phyloP scores from a whole-genome alignment of 2,329 filamentous ascomycete species.

The Alternaria longipes region DNA sequence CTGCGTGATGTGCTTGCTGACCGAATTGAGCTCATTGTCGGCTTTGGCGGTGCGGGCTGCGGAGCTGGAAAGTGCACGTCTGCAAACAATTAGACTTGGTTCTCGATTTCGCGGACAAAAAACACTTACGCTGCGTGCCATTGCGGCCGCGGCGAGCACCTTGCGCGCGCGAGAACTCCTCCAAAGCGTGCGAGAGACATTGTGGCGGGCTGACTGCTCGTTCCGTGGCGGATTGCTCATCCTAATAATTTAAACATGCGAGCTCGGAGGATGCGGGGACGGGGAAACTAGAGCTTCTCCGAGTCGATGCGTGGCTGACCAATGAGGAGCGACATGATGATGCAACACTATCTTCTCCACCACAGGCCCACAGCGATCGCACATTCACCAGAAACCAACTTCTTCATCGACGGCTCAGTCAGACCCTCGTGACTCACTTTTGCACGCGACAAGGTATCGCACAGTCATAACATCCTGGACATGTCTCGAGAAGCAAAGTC shows the following conservation, averaged over 20 bases:
- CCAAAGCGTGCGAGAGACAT: conserved; percentile 50
- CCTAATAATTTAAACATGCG: conserved; percentile 39
- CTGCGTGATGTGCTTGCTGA: conserved; percentile 88
- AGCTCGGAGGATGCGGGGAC: conserved; percentile 32
- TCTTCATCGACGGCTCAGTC: not conserved
- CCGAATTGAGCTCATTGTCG: conserved; percentile 69
- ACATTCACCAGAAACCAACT: not conserved
- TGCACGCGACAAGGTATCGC: too few species aligned
- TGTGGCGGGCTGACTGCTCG: conserved; percentile 34
- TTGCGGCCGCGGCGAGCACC: conserved; percentile 42
- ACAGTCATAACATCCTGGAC: too few species aligned
- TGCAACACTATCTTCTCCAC: conserved; percentile 5
- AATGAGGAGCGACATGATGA: conserved; percentile 33
- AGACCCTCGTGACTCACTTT: too few species aligned
- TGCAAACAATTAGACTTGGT: conserved; percentile 31
- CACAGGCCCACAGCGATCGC: not conserved
- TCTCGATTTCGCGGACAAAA: not conserved
- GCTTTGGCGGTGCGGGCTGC: conserved; percentile 40
- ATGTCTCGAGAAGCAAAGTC: too few species aligned
- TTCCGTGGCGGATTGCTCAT: conserved; percentile 12
- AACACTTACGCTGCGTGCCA: conserved; percentile 44
- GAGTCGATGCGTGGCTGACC: conserved; percentile 17
- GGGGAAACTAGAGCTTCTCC: conserved; percentile 19
- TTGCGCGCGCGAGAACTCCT: conserved; percentile 45
- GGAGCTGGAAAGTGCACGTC: conserved; percentile 49